A percentile compares a stretch with the other conserved stretches of the same genome.
Conservation (phyloP, 2,329 filamentous ascomycete species). For the Talaromyces amestolkiae region DNA sequence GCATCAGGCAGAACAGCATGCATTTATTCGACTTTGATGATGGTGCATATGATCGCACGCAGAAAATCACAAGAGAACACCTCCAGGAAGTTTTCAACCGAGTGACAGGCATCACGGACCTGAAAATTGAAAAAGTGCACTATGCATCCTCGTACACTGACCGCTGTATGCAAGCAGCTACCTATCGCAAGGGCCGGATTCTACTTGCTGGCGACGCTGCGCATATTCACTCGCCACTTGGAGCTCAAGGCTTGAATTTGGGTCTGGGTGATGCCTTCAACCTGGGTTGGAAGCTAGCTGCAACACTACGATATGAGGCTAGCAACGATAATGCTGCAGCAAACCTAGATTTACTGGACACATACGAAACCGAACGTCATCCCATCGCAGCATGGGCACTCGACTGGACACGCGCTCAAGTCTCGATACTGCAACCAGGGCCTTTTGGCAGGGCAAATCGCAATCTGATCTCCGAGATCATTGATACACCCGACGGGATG, state of each 20-base stretch:
- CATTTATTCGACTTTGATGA: conserved; percentile 14
- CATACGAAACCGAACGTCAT: conserved; percentile 50
- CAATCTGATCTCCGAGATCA: conserved; percentile 5
- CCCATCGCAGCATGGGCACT: conserved; percentile 33
- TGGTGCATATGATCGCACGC: conserved; percentile 8
- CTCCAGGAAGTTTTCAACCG: conserved; percentile 10
- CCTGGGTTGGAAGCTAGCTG: conserved; percentile 56
- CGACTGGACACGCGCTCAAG: conserved; percentile 42
- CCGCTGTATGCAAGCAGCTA: conserved; percentile 11
- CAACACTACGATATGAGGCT: conserved; percentile 44
- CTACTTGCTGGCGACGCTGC: conserved; percentile 24
- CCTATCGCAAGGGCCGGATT: conserved; percentile 23
- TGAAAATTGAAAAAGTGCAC: conserved; percentile 2
- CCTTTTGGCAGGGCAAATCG: conserved; percentile 26
- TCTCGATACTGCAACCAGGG: conserved; percentile 32
- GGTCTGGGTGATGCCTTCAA: conserved; percentile 57
- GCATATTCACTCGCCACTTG: conserved; percentile 24
- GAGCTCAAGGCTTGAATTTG: conserved; percentile 30
- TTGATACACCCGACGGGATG: conserved; percentile 17
- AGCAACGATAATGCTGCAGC: conserved; percentile 29
- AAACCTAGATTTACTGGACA: conserved; percentile 40
- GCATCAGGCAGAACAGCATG: conserved; percentile 7
- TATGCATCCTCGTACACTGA: conserved; percentile 14
- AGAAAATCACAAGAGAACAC: conserved; percentile 11
- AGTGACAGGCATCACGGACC: conserved; percentile 8